Conservation (phyloP, 2,329 filamentous ascomycete genomes). For the Colletotrichum sp. region DNA sequence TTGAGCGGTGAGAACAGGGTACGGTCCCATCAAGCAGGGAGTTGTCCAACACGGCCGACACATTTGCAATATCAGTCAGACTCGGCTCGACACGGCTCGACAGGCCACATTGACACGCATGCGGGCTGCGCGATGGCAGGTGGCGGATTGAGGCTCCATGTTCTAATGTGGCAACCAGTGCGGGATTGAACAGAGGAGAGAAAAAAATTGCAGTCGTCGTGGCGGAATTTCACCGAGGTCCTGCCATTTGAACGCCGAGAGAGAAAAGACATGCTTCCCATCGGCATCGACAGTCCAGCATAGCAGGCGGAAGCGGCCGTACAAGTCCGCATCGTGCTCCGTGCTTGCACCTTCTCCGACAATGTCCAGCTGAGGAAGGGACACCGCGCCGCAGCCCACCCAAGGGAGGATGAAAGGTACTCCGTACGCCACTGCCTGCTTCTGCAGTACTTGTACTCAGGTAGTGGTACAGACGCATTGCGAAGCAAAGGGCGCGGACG, state of each 20-base stretch:
- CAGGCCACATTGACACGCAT: neutral
- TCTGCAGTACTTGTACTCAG: neutral
- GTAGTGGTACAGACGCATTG: neutral
- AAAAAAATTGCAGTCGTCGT: neutral
- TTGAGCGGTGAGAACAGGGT: neutral
- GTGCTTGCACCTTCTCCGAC: neutral
- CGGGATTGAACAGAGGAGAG: neutral
- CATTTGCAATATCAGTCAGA: neutral
- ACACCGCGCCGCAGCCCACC: neutral
- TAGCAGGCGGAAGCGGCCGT: neutral
- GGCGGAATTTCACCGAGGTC: conserved; percentile 13
- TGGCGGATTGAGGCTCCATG: neutral
- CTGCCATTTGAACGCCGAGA: neutral
- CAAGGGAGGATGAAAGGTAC: neutral
- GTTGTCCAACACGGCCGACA: neutral
- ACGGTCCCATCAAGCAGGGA: neutral
- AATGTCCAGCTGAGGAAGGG: neutral
- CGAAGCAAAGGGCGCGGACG: neutral
- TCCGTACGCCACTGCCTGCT: neutral
- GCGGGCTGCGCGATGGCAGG: neutral
- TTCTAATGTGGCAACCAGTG: neutral
- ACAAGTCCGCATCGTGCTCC: neutral
- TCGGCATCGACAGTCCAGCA: neutral
- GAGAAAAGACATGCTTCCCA: neutral
- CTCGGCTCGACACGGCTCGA: neutral